Evolutionary conservation across 2,329 filamentous ascomycete genomes (phyloP), one percentile per base, ranked within the genome.

Genomic region (Oidium heveae): DNA sequence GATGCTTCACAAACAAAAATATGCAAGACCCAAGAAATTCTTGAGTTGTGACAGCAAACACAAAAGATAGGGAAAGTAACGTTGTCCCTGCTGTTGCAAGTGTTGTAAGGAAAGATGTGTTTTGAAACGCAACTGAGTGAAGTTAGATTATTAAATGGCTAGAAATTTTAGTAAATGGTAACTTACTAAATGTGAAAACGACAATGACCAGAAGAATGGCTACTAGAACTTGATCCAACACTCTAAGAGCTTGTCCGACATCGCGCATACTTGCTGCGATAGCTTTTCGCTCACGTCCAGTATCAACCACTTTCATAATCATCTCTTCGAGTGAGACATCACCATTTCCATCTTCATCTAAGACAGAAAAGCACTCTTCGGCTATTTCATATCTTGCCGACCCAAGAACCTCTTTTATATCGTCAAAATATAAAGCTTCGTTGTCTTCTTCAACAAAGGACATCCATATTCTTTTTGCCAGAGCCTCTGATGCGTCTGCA

Each of bases 21-120:
- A 98, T 94, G 71, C 89, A 96, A 39, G 88, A 95, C 63, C 89
- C 89, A n/a, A 98, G 77, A 59, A 98, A 84, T 68, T 98, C 91
- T 68, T 95, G 88, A 3, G 83, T 82, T 1, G 88, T 95, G 55
- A 83, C 82, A 24, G 88, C 82, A 67, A 98, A 96, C 61, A 95
- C 83, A 70, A 98, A 98, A 4, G 89, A 95, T n/a, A 96, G 72
- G 6, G 89, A 96, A 10, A 98, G 78, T 44, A 98, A 74, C 0
- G 91, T 83, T 1, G 91, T 95, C 58, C 89, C 89, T 52, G 88
- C 86, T 10, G 88, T 94, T 4, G 87, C 83, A 41, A 95, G 75
- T 6, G 86, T 93, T 2, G 83, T 84, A 54, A 85, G 77, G 63
- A 95, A 91, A 63, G 77, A 86, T 63, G 78, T 82, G 65, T 89